A percentile compares a stretch with the other conserved stretches of the same genome.
These are phyloP conservation scores for Colletotrichum shisoi DNA, from an alignment of 2,329 filamentous ascomycete genomes.

Conservation along the genomic window DNA sequence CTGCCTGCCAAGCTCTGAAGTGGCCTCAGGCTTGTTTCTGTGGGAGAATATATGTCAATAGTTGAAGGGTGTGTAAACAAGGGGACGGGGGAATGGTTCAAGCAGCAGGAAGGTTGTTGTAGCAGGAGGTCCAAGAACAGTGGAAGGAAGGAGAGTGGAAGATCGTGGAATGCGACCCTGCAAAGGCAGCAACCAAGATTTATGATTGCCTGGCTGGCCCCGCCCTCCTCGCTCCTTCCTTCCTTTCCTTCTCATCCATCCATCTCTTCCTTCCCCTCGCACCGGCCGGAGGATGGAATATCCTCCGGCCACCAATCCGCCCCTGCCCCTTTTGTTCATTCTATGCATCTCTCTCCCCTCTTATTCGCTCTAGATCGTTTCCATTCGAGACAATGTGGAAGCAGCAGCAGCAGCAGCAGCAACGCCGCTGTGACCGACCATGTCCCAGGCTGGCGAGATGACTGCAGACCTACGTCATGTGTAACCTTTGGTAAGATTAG, in stretches of 20 bases:
- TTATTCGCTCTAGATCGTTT: conserved; percentile 14
- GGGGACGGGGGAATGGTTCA: neutral
- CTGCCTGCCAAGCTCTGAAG: conserved; percentile 7
- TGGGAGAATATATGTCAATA: neutral
- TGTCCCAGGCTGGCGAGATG: conserved; percentile 28
- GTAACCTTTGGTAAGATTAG: conserved; percentile 22
- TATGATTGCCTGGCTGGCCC: conserved; percentile 15
- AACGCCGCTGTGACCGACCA: neutral
- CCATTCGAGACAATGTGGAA: conserved; percentile 23
- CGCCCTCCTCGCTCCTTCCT: conserved; percentile 1
- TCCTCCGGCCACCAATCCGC: conserved; percentile 20
- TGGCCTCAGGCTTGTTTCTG: neutral
- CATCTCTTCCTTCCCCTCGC: conserved; percentile 40
- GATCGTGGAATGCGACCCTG: conserved; percentile 23
- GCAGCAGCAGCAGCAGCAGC: neutral
- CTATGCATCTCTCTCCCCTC: neutral
- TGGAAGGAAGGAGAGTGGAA: conserved; percentile 19
- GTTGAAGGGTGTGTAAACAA: neutral
- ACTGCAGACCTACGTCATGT: conserved; percentile 35
- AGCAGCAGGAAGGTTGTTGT: neutral
- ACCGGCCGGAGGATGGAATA: conserved; percentile 29
- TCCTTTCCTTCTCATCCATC: conserved; percentile 3
- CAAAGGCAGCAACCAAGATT: conserved; percentile 25
- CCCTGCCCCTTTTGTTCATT: neutral
- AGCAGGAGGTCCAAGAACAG: neutral